Conservation (phyloP, 441 rosid species). For the Mallotus japonicus region DNA sequence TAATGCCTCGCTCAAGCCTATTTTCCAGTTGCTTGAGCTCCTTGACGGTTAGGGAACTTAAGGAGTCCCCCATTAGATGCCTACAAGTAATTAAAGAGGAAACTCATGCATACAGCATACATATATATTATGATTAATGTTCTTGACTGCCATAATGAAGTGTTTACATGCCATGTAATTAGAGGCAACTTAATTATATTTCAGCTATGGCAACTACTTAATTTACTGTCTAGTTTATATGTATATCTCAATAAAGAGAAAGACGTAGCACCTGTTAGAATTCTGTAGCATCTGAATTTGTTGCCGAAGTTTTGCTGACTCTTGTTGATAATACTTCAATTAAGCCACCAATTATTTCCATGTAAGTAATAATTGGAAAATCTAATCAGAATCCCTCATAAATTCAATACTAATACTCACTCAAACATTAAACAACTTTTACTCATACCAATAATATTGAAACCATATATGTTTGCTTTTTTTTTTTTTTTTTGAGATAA, state of each 20-base stretch:
- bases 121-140: no score
- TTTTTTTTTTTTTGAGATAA: no score
- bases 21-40: constrained; percentile 95
- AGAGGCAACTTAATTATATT: no score
- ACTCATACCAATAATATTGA: no score
- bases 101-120: not conserved
- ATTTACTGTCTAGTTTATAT: no score
- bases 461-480: no score
- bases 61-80: constrained; percentile 90
- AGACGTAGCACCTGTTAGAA: constrained; percentile 70
- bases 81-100: constrained; percentile 30
- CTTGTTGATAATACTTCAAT: constrained; percentile 87
- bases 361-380: not conserved
- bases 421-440: no score
- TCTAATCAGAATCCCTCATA: not conserved
- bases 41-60: constrained; percentile 76
- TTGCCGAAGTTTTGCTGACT: constrained; percentile 86
- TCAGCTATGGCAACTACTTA: no score
- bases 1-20: constrained; percentile 89
- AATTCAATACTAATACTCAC: no score
- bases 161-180: no score
- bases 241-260: not conserved
- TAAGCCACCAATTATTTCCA: not conserved
- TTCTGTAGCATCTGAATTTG: constrained; percentile 93
- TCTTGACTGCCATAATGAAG: no score